Base-by-base conservation (phyloP, 257 asterid genomes). In the Oldenlandia corymbosa region DNA sequence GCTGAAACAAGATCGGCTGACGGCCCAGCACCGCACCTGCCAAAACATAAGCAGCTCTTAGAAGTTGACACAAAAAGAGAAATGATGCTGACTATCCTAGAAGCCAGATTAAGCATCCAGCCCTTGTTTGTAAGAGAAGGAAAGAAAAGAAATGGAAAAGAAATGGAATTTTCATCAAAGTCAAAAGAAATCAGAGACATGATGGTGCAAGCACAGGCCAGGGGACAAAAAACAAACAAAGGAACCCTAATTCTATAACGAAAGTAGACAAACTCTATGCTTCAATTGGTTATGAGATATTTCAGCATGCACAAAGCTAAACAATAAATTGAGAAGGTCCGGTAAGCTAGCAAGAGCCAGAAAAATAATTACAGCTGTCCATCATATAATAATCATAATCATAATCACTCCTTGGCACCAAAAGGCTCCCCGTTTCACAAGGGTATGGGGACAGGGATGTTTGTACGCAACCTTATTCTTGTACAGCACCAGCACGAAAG, bases 11-110 rank as follows among this genome's bases (percentile, higher is more conserved):
- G 84, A 71, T 93, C 91, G 60, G 77, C 85, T 70, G 97, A 90
- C 78, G 88, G 93, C 61, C 86, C 79, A 21, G 93, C 99, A 59
- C 97, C 96, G 79, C 99, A 93, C 68, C 99, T 93, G 85, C 72
- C 66, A 75, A 76, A 69, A 78, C 65, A 46, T 16, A 26, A 62
- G 66, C 36, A 69, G 16, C 6, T 18, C 5, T 46, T 31, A 43
- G 12, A n/a, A 36, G 34, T 49, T 55, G 43, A 60, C 50, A 58
- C 62, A 58, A 17, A 30, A 53, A 24, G 6, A 36, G 60, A 12
- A 46, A 37, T 20, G 50, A 26, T 3, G n/a, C 41, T 54, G 32
- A 5, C 16, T 39, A n/a, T 36, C 5, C 36, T 11, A 37, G 21
- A 36, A 16, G 30, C 21, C 3, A 51, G 46, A 26, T 7, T 18